A percentile compares a stretch with the other conserved stretches of the same genome.
These are phyloP conservation scores for Nicotiana noctiflora DNA, from an alignment of 257 asterid genomes.

Conservation along the genomic window DNA sequence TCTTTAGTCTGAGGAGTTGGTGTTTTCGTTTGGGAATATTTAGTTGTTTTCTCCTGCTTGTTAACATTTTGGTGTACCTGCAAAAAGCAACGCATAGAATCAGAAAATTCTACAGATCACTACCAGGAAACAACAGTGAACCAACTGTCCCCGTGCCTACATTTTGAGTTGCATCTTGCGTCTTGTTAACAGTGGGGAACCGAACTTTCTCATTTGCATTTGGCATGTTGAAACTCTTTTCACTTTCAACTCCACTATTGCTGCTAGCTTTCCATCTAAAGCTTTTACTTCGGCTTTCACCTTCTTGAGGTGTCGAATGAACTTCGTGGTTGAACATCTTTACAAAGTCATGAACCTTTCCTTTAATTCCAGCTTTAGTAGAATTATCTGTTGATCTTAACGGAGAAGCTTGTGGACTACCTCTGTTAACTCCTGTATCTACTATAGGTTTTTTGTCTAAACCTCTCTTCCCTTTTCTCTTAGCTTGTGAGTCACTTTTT, in stretches of 20 bases:
- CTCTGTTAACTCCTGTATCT: slow-evolving; percentile 16
- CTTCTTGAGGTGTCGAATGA: slow-evolving; percentile 27
- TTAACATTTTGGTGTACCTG: slow-evolving; percentile 37
- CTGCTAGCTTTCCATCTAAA: slow-evolving; percentile 32
- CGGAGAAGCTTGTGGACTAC: slow-evolving; percentile 17
- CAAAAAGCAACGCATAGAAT: slow-evolving; percentile 9
- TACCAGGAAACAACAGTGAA: not conserved
- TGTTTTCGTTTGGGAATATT: slow-evolving; percentile 21
- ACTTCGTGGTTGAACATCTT: slow-evolving; percentile 58
- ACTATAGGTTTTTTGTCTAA: slow-evolving; percentile 10
- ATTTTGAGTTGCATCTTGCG: slow-evolving; percentile 36
- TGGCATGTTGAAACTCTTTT: slow-evolving; percentile 21
- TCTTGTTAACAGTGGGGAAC: slow-evolving; percentile 20
- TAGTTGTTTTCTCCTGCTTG: slow-evolving; percentile 26
- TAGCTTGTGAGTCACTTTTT: not conserved
- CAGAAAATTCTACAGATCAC: not conserved
- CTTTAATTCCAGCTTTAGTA: slow-evolving; percentile 34
- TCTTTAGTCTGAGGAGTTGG: slow-evolving; percentile 13
- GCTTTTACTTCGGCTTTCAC: slow-evolving; percentile 29
- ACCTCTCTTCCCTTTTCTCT: slow-evolving; percentile 9
- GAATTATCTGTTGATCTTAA: slow-evolving; percentile 16
- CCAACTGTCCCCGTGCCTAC: slow-evolving; percentile 18
- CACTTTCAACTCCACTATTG: slow-evolving; percentile 27
- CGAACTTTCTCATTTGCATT: slow-evolving; percentile 27
- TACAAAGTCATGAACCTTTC: slow-evolving; percentile 70